phyloP scores from a whole-genome alignment of 352 stramenopile genomes.

The Phytophthora idaei region DNA sequence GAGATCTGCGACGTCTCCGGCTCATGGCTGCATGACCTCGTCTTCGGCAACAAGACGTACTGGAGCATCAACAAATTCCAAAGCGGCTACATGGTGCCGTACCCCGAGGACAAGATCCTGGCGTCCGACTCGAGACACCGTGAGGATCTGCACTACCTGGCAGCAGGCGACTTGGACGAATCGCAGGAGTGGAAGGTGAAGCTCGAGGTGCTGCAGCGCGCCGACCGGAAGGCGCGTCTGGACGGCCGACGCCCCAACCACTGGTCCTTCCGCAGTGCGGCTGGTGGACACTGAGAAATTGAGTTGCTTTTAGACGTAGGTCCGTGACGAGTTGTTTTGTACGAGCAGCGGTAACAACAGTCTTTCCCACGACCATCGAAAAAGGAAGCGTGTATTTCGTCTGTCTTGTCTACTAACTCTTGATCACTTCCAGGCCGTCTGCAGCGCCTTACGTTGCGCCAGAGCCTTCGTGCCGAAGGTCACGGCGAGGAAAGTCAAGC shows the following conservation, averaged over 20 bases:
- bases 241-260: constrained; percentile 80
- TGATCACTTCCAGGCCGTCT: constrained; percentile 82
- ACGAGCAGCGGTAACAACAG: constrained; percentile 14
- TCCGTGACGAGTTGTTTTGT: constrained; percentile 13
- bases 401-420: constrained; percentile 21
- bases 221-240: constrained; percentile 76
- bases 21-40: constrained; percentile 82
- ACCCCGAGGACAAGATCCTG: constrained; percentile 66
- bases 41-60: constrained; percentile 71
- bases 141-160: constrained; percentile 76
- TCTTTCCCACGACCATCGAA: constrained; percentile 9
- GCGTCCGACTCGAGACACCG: constrained; percentile 74
- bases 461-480: constrained; percentile 73
- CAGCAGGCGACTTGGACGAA: constrained; percentile 68
- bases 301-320: constrained; percentile 12
- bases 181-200: constrained; percentile 88
- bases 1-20: constrained; percentile 78
- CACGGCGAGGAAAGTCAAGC: constrained; percentile 84
- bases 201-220: constrained; percentile 79
- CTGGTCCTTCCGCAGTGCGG: constrained; percentile 61
- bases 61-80: constrained; percentile 69
- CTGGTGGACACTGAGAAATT: constrained; percentile 41
- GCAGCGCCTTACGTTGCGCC: constrained; percentile 75
- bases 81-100: constrained; percentile 66
- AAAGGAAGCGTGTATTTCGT: constrained; percentile 21